Evolutionary conservation across 2,329 filamentous ascomycete genomes (phyloP).

Genomic region (Diaporthe eres): DNA sequence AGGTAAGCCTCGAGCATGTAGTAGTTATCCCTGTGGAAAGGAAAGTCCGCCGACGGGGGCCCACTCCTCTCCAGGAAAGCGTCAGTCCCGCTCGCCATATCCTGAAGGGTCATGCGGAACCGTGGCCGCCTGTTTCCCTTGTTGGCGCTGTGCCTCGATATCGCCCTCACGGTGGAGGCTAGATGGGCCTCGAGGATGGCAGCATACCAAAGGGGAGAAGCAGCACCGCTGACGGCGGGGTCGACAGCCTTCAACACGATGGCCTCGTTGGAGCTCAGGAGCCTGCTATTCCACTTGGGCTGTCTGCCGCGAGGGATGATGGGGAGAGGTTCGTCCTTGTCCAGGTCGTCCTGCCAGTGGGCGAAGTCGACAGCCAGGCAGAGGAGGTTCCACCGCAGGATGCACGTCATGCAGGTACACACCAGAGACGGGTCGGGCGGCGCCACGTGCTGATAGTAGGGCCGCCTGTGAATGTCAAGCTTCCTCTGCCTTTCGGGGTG

Average conservation of each 20-base stretch:
- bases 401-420: conserved; percentile 71
- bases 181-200: conserved; percentile 53
- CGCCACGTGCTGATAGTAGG: conserved; percentile 68
- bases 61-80: conserved; percentile 65
- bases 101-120: conserved; percentile 53
- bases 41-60: conserved; percentile 65
- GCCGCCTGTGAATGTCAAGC: conserved; percentile 61
- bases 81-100: conserved; percentile 63
- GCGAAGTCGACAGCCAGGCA: conserved; percentile 68
- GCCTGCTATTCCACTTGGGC: conserved; percentile 64
- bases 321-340: conserved; percentile 65
- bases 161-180: conserved; percentile 49
- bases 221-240: conserved; percentile 44
- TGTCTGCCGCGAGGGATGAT: conserved; percentile 62
- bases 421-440: conserved; percentile 60
- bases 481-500: conserved; percentile 58
- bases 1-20: conserved; percentile 71
- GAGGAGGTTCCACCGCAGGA: conserved; percentile 70
- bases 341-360: conserved; percentile 67
- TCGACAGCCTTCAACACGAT: conserved; percentile 61
- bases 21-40: conserved; percentile 70
- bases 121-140: conserved; percentile 61
- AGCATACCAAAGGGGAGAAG: conserved; percentile 62
- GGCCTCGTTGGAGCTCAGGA: conserved; percentile 59
- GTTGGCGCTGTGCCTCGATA: conserved; percentile 59